These are phyloP conservation scores for Fusarium nisikadoi DNA, from an alignment of 2,329 filamentous ascomycete species.

Conservation along the genomic window DNA sequence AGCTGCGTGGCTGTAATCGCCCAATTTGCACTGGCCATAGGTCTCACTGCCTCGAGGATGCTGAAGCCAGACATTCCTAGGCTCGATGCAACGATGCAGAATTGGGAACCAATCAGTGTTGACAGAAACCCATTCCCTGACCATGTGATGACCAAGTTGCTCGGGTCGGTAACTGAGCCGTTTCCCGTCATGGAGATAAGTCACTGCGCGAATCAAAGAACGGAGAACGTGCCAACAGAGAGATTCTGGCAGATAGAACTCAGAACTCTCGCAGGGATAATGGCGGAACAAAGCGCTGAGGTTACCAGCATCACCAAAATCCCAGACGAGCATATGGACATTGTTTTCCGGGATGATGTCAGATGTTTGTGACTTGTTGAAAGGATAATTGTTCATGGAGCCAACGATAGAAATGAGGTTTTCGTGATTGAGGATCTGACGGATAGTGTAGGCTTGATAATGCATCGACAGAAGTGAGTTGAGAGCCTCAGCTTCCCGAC, in stretches of 20 bases:
- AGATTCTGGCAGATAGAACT: conserved; percentile 59
- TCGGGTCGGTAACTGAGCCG: conserved; percentile 36
- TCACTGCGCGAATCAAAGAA: conserved; percentile 59
- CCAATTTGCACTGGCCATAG: conserved; percentile 66
- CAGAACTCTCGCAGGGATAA: conserved; percentile 26
- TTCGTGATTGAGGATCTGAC: conserved; percentile 59
- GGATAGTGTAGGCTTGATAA: conserved; percentile 46
- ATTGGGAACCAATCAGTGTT: conserved; percentile 62
- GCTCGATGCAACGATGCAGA: conserved; percentile 59
- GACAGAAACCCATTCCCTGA: conserved; percentile 25
- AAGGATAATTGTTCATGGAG: conserved; percentile 44
- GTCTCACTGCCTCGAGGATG: conserved; percentile 59
- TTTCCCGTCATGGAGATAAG: conserved; percentile 64
- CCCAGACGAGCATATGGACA: conserved; percentile 57
- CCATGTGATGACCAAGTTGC: neutral
- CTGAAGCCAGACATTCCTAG: conserved; percentile 63
- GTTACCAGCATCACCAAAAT: conserved; percentile 63
- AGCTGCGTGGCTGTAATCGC: conserved; percentile 56
- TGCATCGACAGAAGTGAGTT: conserved; percentile 29
- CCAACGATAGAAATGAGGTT: conserved; percentile 60
- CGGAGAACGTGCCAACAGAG: conserved; percentile 67
- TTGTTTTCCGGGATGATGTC: conserved; percentile 32
- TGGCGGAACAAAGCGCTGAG: conserved; percentile 55
- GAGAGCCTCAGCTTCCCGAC: conserved; percentile 36
- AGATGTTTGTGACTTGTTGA: conserved; percentile 18